phyloP scores from a whole-genome alignment of 495 filamentous ascomycete genomes.

The Chaetomium tenue region DNA sequence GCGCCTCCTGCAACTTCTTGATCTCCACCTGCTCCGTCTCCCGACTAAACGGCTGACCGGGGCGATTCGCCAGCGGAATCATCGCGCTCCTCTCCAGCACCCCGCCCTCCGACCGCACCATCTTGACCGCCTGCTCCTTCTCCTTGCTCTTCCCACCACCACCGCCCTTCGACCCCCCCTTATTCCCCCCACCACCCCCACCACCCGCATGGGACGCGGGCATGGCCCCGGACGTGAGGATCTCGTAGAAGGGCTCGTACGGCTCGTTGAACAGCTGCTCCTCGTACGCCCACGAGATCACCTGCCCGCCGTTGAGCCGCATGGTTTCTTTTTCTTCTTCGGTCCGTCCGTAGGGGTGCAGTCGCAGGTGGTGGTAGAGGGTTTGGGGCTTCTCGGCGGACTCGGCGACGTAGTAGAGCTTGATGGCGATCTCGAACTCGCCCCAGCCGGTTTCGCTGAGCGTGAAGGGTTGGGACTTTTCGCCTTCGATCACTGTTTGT shows the following conservation, averaged over 20 bases:
- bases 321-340: conserved; percentile 69
- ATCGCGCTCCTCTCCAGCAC: conserved; percentile 63
- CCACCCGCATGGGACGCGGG: conserved; percentile 23
- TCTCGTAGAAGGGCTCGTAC: conserved; percentile 80
- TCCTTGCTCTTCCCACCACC: conserved; percentile 28
- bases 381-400: conserved; percentile 87
- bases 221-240: conserved; percentile 64
- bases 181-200: conserved; percentile 26
- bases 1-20: conserved; percentile 68
- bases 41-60: conserved; percentile 68
- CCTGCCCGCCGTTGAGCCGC: conserved; percentile 60
- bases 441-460: conserved; percentile 94
- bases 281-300: conserved; percentile 78
- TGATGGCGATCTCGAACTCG: conserved; percentile 93
- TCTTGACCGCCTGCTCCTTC: conserved; percentile 12
- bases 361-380: conserved; percentile 81
- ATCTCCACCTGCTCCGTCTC: conserved; percentile 72
- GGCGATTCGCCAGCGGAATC: conserved; percentile 62
- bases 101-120: conserved; percentile 43
- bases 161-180: conserved; percentile 8
- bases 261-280: conserved; percentile 96
- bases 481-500: conserved; percentile 50
- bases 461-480: conserved; percentile 74
- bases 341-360: conserved; percentile 79
- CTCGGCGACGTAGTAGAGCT: conserved; percentile 84